Evolutionary conservation across 768 basidiomycete species (phyloP).

Genomic region (Pisolithus marmoratus): DNA sequence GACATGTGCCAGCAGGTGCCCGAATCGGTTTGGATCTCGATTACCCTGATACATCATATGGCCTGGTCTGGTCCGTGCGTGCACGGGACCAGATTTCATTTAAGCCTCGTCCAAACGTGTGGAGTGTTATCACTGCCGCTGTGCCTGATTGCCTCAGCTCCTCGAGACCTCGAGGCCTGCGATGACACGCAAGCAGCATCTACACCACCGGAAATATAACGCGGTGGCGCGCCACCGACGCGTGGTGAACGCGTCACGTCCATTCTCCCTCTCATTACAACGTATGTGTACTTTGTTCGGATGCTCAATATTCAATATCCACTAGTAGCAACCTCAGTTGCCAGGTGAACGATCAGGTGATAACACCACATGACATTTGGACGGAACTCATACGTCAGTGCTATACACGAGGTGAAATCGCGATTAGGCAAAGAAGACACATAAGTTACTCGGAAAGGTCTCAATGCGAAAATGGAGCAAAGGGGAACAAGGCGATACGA

Average conservation of each 20-base stretch:
- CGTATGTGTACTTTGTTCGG: too few relatives aligned
- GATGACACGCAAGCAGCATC: neutral
- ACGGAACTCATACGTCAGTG: constrained; percentile 20
- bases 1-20: neutral
- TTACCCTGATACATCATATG: neutral
- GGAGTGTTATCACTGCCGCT: neutral
- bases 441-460: constrained; percentile 19
- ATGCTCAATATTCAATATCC: too few relatives aligned
- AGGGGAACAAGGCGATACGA: constrained; percentile 9
- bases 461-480: neutral
- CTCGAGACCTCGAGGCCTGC: constrained; percentile 1
- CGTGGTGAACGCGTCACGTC: neutral
- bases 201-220: neutral
- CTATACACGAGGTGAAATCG: neutral
- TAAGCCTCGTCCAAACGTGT: constrained; percentile 1
- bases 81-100: constrained; percentile 1
- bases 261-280: neutral
- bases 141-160: constrained; percentile 8
- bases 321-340: neutral
- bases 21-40: neutral
- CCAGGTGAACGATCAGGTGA: neutral
- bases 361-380: constrained; percentile 14
- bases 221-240: neutral
- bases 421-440: constrained; percentile 6
- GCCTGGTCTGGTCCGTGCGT: neutral